Conservation (phyloP, 371 early-diverging fungal genomes). For the Haplosporangium sp. region DNA sequence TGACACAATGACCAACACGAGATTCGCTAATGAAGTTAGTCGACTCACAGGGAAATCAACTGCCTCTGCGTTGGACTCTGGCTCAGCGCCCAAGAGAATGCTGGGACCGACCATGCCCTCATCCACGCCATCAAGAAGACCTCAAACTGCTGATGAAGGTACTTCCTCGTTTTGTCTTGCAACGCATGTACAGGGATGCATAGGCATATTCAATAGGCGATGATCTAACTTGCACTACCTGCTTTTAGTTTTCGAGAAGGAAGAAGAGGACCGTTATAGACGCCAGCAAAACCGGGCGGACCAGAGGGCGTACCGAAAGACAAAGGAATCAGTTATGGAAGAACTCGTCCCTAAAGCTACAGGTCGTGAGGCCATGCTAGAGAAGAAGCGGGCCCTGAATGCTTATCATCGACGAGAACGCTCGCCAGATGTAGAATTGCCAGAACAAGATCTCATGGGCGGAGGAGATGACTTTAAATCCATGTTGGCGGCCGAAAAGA, state of each 20-base stretch:
- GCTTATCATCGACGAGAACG: constrained; percentile 76
- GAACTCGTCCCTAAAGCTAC: constrained; percentile 86
- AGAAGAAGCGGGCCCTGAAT: constrained; percentile 71
- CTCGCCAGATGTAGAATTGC: constrained; percentile 78
- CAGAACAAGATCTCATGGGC: constrained; percentile 81
- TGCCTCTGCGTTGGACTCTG: constrained; percentile 1
- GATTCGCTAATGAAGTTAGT: constrained; percentile 52
- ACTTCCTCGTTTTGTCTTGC: background rate
- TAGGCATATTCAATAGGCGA: background rate
- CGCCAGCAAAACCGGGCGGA: constrained; percentile 63
- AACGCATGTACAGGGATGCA: background rate
- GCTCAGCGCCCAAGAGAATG: constrained; percentile 9
- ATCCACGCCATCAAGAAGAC: constrained; percentile 15
- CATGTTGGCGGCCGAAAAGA: constrained; percentile 62
- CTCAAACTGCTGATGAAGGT: constrained; percentile 50
- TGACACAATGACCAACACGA: constrained; percentile 67
- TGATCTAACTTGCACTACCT: too few species aligned
- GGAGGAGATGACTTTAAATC: constrained; percentile 65
- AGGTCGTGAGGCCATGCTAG: constrained; percentile 80
- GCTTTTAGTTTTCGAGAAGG: constrained; percentile 62
- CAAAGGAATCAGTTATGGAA: constrained; percentile 75
- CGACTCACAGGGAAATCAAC: constrained; percentile 36
- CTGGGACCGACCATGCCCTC: constrained; percentile 46
- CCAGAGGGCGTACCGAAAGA: constrained; percentile 58
- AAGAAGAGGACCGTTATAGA: constrained; percentile 62